Evolutionary conservation across 2,329 filamentous ascomycete species (phyloP), one percentile per base, ranked within the genome.

Genomic region (Pyrenophora graminea): DNA sequence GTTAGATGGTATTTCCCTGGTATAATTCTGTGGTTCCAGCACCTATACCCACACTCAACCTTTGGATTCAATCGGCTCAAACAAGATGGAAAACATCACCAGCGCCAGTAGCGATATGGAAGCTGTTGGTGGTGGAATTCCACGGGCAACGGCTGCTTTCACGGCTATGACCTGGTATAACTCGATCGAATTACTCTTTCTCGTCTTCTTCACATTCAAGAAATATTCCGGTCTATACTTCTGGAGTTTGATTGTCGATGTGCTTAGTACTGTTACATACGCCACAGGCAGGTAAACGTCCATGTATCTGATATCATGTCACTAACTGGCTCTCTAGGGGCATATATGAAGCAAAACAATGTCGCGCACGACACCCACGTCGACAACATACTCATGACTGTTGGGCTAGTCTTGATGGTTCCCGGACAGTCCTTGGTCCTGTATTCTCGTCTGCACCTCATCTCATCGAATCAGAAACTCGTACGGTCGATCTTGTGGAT

Each of bases 401-500:
- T 76, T 71, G 82, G 80, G 9, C 80, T 82, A 79, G 79, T 79
- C 62, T 59, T 70, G 2, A 84, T 85, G 81, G 80, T 86, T 0
- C 84, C 82, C 0, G 84, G 83, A 0, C 82, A 85, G 61, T 78
- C 78, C 0, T 53, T 85, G 15, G 82, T 86, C 1, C 71, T 86
- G 0, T 86, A 83, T 69, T 85, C 82, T 1, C 76, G 84, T 3
- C 32, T 62, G 1, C 55, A 62, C 30, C 48, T 62, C 15, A 48
- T 62, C 19, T 47, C 43, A 23, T 47, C 27, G 13, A 51, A 39
- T 39, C 39, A 25, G 17, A 36, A n/a, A 7, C 31, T 34, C 23
- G 34, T 45, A 2, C 53, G 73, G 2, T 68, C 73, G 2, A 76
- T 84, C 2, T 70, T 84, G 1, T 71, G 60, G 38, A 82, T 85